Percentiles rank a stretch among this genome's conserved stretches.
These are phyloP conservation scores for Ormosia semicastrata DNA, from an alignment of 306 rosid genomes.

Conservation along the genomic window DNA sequence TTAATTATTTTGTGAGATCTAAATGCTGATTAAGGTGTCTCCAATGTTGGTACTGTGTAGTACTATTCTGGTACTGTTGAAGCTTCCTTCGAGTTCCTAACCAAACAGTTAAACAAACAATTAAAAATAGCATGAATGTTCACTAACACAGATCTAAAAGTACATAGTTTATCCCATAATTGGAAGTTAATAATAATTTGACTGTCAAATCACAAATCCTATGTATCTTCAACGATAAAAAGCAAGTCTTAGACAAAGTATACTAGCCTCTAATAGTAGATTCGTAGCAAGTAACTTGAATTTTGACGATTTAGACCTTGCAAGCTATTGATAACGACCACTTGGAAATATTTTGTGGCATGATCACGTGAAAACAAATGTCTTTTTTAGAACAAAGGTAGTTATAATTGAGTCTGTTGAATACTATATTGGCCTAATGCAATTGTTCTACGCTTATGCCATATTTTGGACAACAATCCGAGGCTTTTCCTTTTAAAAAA, in stretches of 20 bases:
- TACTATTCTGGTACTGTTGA: constrained; percentile 2
- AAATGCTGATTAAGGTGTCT: neutral
- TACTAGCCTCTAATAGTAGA: neutral
- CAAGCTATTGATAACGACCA: neutral
- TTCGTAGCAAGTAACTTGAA: neutral
- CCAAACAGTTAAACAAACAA: constrained; percentile 13
- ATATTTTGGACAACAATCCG: neutral
- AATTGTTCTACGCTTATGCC: neutral
- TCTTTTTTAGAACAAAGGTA: neutral
- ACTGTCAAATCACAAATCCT: neutral
- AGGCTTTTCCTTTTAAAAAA: neutral
- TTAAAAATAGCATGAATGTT: neutral
- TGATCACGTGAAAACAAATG: neutral
- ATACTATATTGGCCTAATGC: neutral
- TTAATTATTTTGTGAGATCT: neutral
- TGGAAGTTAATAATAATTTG: neutral
- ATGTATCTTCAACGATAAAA: neutral
- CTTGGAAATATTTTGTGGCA: neutral
- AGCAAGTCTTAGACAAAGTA: neutral
- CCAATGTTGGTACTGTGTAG: neutral
- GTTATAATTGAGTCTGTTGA: neutral
- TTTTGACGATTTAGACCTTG: neutral
- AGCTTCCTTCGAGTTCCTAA: constrained; percentile 23
- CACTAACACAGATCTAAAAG: neutral
- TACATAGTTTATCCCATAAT: neutral